phyloP scores from a whole-genome alignment of 768 basidiomycete species.

The Lactifluus pinguis region DNA sequence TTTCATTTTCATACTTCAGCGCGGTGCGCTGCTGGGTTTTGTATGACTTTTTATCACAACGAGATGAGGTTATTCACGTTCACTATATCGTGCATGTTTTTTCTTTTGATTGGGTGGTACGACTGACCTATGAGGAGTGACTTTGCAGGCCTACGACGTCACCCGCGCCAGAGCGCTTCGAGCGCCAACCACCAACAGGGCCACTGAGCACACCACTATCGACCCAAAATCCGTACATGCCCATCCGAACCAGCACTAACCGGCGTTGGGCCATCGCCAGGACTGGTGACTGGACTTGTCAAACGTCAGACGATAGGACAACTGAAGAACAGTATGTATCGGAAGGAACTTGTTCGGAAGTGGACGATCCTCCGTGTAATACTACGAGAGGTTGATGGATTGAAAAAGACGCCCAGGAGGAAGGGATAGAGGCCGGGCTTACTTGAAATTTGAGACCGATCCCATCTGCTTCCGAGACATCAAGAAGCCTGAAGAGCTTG shows the following conservation, averaged over 20 bases:
- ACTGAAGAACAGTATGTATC: slow-evolving; percentile 60
- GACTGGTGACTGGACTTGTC: slow-evolving; percentile 29
- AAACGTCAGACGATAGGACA: slow-evolving; percentile 62
- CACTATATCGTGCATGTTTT: not conserved
- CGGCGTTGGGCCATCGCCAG: slow-evolving; percentile 23
- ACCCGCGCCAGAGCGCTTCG: not conserved
- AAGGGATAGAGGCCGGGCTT: slow-evolving; percentile 18
- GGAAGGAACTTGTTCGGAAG: slow-evolving; percentile 73
- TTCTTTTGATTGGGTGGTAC: not conserved
- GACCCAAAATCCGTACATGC: slow-evolving; percentile 37
- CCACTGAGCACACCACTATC: slow-evolving; percentile 25
- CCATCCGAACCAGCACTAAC: slow-evolving; percentile 25
- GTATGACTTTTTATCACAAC: not conserved
- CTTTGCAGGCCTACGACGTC: not conserved
- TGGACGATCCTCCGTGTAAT: slow-evolving; percentile 82
- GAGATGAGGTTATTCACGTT: slow-evolving; percentile 1
- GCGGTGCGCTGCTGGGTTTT: slow-evolving; percentile 11
- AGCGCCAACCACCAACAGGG: slow-evolving; percentile 1
- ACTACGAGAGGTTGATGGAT: slow-evolving; percentile 34
- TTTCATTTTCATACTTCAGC: not conserved
- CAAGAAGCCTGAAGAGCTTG: slow-evolving; percentile 73
- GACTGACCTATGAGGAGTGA: not conserved
- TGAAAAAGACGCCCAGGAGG: not conserved
- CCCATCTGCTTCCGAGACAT: slow-evolving; percentile 73
- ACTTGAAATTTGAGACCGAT: slow-evolving; percentile 92